Evolutionary conservation across 2,329 filamentous ascomycete genomes (phyloP).

Genomic region (Taxawa tesnikishii): DNA sequence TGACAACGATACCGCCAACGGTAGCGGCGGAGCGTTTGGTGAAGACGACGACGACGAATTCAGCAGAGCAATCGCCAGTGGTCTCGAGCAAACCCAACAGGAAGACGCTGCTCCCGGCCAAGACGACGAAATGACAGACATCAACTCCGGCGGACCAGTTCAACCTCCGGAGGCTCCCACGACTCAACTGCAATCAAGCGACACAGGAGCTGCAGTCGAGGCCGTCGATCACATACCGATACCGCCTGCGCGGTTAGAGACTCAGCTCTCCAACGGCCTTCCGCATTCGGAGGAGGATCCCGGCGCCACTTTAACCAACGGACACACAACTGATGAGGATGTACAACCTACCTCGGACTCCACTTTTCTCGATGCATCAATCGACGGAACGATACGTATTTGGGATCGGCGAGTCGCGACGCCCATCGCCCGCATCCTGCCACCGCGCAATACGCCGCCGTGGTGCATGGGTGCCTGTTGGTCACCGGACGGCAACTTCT

Average conservation of each 20-base stretch:
- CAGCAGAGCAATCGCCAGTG: slow-evolving; percentile 54
- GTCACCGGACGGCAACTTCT: slow-evolving; percentile 89
- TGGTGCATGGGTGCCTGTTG: slow-evolving; percentile 98
- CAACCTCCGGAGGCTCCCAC: slow-evolving; percentile 22
- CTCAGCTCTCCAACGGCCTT: slow-evolving; percentile 30
- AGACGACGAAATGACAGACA: slow-evolving; percentile 33
- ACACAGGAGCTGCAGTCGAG: slow-evolving; percentile 1
- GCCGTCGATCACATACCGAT: slow-evolving; percentile 2
- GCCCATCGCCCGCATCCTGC: slow-evolving; percentile 68
- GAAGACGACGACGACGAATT: slow-evolving; percentile 81
- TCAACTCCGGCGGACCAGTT: slow-evolving; percentile 25
- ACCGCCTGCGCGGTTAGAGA: slow-evolving; percentile 6
- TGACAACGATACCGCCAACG: slow-evolving; percentile 48
- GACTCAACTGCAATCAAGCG: slow-evolving; percentile 1
- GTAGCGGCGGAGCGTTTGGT: slow-evolving; percentile 46
- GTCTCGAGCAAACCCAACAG: slow-evolving; percentile 28
- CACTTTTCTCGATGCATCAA: slow-evolving; percentile 78
- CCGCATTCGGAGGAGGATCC: slow-evolving; percentile 36
- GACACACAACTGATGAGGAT: slow-evolving; percentile 18
- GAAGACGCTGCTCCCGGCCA: slow-evolving; percentile 15
- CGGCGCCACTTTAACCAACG: slow-evolving; percentile 12
- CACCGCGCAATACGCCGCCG: slow-evolving; percentile 64
- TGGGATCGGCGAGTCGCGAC: slow-evolving; percentile 76
- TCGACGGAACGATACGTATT: slow-evolving; percentile 78
- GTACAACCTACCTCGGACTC: slow-evolving; percentile 49